A percentile compares a stretch with the other conserved stretches of the same genome.
phyloP scores from a whole-genome alignment of 257 asterid species.

The Solanum infundibuliforme region DNA sequence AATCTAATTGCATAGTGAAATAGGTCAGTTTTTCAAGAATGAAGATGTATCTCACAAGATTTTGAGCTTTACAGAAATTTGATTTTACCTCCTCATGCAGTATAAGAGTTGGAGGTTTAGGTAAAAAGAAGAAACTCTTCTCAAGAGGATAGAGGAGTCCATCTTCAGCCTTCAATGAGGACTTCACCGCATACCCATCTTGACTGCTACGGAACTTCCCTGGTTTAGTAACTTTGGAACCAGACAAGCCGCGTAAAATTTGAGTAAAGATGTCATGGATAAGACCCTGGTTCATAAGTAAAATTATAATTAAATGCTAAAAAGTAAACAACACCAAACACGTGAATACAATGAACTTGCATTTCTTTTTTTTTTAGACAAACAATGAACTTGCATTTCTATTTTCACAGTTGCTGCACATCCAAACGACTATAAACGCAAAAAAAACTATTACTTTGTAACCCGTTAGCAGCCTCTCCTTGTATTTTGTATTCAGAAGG shows the following conservation, averaged over 20 bases:
- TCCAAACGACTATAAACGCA: neutral
- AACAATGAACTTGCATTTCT: neutral
- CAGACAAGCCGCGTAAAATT: constrained; percentile 84
- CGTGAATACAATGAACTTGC: neutral
- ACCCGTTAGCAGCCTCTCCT: constrained; percentile 56
- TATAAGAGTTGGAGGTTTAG: constrained; percentile 94
- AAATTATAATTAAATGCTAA: neutral
- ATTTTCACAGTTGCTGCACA: neutral
- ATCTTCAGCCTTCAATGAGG: constrained; percentile 98
- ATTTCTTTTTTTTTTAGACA: neutral
- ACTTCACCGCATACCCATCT: constrained; percentile 90
- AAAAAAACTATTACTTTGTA: constrained; percentile 35
- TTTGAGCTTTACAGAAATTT: neutral
- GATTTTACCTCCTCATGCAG: constrained; percentile 82
- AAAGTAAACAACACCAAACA: neutral
- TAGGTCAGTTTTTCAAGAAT: constrained; percentile 6
- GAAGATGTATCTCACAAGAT: neutral
- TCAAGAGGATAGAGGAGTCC: constrained; percentile 98
- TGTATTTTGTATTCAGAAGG: constrained; percentile 61
- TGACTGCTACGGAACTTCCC: constrained; percentile 84
- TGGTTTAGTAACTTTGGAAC: constrained; percentile 86
- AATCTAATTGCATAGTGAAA: constrained; percentile 30
- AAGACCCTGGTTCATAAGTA: constrained; percentile 52
- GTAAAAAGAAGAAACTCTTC: constrained; percentile 95
- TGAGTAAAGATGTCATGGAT: constrained; percentile 64